Conservation (phyloP, 805 yeast species). For the Kodamaea hsintzibuensis region DNA sequence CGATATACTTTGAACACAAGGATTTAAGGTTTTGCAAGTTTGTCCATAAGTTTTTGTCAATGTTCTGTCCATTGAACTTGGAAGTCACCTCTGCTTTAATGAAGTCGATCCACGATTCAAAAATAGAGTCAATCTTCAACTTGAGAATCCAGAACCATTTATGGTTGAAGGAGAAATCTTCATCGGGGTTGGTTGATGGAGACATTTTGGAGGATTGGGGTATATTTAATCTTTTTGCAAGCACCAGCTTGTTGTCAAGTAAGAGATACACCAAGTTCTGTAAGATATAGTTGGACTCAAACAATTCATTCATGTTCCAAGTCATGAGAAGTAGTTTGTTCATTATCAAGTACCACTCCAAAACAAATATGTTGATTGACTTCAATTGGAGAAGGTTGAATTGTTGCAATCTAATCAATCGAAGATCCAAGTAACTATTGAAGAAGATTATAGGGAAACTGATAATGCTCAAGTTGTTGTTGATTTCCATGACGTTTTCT, state of each 20-base stretch:
- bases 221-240: slow-evolving; percentile 5
- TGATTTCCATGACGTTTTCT: slow-evolving; percentile 25
- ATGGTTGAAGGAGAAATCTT: slow-evolving; percentile 25
- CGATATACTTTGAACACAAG: slow-evolving; percentile 16
- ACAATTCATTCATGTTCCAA: slow-evolving; percentile 25
- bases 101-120: slow-evolving; percentile 27
- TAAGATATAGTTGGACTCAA: slow-evolving; percentile 30
- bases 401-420: slow-evolving; percentile 26
- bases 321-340: slow-evolving; percentile 37
- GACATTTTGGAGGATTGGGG: neutral
- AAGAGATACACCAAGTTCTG: slow-evolving; percentile 49
- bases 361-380: slow-evolving; percentile 37
- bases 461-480: slow-evolving; percentile 54
- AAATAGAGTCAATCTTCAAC: slow-evolving; percentile 21
- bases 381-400: slow-evolving; percentile 26
- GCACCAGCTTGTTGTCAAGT: slow-evolving; percentile 38
- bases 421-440: slow-evolving; percentile 29
- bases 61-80: slow-evolving; percentile 3
- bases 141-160: slow-evolving; percentile 28
- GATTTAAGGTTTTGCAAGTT: slow-evolving; percentile 17
- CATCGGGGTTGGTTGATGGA: slow-evolving; percentile 6
- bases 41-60: slow-evolving; percentile 11
- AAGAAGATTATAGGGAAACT: slow-evolving; percentile 49
- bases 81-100: slow-evolving; percentile 12
- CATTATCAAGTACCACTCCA: slow-evolving; percentile 47